Evolutionary conservation across 1,284 basidiomycete genomes (phyloP).

Genomic region (Fereydounia khargensis): DNA sequence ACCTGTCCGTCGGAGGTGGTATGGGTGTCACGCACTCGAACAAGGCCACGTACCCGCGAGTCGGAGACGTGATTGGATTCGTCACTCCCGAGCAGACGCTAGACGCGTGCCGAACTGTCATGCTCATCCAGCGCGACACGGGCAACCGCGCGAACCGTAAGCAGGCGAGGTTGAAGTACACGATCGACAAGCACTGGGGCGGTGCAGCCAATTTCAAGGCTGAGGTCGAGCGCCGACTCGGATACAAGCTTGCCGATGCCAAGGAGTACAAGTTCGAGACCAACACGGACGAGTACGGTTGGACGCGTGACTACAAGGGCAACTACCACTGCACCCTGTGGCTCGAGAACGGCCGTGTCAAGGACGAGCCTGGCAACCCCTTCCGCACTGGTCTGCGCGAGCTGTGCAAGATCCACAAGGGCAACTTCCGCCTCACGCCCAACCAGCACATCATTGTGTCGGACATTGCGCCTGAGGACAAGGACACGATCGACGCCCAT

Average conservation of each 20-base stretch:
- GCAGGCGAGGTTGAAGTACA: conserved; percentile 75
- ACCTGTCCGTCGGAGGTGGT: conserved; percentile 69
- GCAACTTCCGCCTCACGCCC: conserved; percentile 76
- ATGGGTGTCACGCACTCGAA: conserved; percentile 99
- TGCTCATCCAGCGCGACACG: conserved; percentile 91
- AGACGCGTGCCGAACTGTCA: conserved; percentile 84
- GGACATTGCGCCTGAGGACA: conserved; percentile 66
- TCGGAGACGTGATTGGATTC: conserved; percentile 86
- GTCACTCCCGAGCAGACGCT: conserved; percentile 83
- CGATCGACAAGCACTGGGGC: conserved; percentile 84
- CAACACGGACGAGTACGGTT: conserved; percentile 93
- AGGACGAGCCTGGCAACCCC: conserved; percentile 82
- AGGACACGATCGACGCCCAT: conserved; percentile 75
- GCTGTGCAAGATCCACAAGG: conserved; percentile 91
- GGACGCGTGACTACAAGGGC: conserved; percentile 82
- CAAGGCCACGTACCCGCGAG: conserved; percentile 96
- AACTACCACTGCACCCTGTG: conserved; percentile 89
- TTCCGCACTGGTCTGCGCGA: conserved; percentile 92
- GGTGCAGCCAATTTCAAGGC: conserved; percentile 65
- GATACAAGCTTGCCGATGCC: conserved; percentile 69
- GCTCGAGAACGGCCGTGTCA: conserved; percentile 95
- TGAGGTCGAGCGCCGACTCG: conserved; percentile 86
- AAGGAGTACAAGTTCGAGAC: conserved; percentile 78
- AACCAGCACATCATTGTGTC: conserved; percentile 94
- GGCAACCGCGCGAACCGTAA: conserved; percentile 76